These are phyloP conservation scores for Polyplosphaeria fusca DNA, from an alignment of 495 filamentous ascomycete species.

Conservation along the genomic window DNA sequence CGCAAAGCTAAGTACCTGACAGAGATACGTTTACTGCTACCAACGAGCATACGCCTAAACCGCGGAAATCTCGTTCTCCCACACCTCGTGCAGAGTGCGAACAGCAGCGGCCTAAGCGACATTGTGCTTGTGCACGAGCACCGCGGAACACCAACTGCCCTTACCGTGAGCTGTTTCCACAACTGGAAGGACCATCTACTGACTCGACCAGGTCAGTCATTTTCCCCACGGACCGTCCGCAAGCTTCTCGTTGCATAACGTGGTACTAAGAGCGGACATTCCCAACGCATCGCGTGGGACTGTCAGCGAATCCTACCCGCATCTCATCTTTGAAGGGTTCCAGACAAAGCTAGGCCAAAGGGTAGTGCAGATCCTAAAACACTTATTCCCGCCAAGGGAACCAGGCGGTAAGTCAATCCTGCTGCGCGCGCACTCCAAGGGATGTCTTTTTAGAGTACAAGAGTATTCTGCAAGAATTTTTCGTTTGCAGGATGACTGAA, in stretches of 20 bases:
- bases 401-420: too few species aligned
- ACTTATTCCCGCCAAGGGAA: slow-evolving; percentile 90
- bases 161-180: too few species aligned
- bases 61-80: slow-evolving; percentile 85
- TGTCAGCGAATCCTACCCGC: slow-evolving; percentile 89
- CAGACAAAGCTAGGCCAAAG: slow-evolving; percentile 74
- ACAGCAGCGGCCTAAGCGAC: slow-evolving; percentile 74
- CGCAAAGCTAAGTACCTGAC: too few species aligned
- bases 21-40: slow-evolving; percentile 88
- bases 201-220: slow-evolving; percentile 55
- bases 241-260: slow-evolving; percentile 90
- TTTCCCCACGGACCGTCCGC: slow-evolving; percentile 92
- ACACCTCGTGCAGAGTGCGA: slow-evolving; percentile 77
- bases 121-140: slow-evolving; percentile 69
- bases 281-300: slow-evolving; percentile 83
- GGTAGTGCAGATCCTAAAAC: slow-evolving; percentile 87
- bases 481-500: too few species aligned
- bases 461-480: too few species aligned
- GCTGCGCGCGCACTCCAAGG: too few species aligned
- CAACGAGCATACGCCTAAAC: slow-evolving; percentile 86
- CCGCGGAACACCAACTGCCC: slow-evolving; percentile 83
- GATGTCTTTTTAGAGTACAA: too few species aligned
- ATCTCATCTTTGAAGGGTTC: slow-evolving; percentile 95
- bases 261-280: slow-evolving; percentile 89
- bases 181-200: too few species aligned